Evolutionary conservation across 2,329 filamentous ascomycete species (phyloP), one percentile per base, ranked within the genome.

Genomic region (Aspergillus sp.): DNA sequence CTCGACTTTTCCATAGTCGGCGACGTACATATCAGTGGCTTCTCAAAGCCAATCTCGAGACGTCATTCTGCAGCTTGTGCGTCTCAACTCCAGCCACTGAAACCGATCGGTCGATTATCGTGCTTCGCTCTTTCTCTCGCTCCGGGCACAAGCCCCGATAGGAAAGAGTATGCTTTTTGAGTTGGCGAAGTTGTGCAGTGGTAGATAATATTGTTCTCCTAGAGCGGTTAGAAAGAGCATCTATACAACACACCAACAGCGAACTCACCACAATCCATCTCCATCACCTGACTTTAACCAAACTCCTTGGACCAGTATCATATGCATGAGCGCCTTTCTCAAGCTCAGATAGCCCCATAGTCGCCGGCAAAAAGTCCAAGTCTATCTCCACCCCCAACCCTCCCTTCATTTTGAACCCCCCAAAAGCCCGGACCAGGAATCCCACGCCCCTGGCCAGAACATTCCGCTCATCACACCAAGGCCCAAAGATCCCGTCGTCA

Each of bases 281-380:
- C 34, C 34, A 36, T 61, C 41, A 62, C 64, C 34, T 24, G 13
- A 47, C 24, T 11, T 13, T 30, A 26, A 45, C 43, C 43, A 45
- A 26, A 13, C 15, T 45, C 34, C 24, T 26, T 15, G 26, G 26
- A 11, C 26, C 26, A 30, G 26, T 30, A 30, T 30, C 26, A 30
- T 30, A 30, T 36, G 34, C 15, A 36, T 36, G 34, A 36, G 34
- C 34, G 6, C 34, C 34, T 3, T 13, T n/a, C 15, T n/a, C 34
- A 15, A 36, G 12, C 34, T 7, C 34, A 36, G 12, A 13, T 36
- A 36, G 7, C 9, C 34, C 7, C 34, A 36, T 36, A 18, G 26
- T 41, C 59, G n/a, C 67, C n/a, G 71, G 68, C 53, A 68, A 67
- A 52, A 74, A 73, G 53, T 65, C 63, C 30, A 74, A 52, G 42